phyloP scores from a whole-genome alignment of 305 asterid genomes.

The Stenogyne calaminthoides region DNA sequence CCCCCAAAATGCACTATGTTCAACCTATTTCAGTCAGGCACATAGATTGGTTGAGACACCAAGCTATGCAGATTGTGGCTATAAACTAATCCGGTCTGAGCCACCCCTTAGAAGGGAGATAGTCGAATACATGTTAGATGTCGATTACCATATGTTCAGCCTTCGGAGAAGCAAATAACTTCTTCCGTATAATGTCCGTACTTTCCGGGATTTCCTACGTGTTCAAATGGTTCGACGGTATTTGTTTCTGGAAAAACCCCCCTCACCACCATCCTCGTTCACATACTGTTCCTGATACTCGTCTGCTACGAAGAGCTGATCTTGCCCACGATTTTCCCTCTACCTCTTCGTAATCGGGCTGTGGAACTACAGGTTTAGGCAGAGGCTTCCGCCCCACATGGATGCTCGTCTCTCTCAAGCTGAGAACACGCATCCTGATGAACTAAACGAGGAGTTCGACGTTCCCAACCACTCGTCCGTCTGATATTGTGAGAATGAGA shows the following conservation, averaged over 20 bases:
- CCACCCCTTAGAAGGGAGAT: constrained; percentile 86
- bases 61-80: constrained; percentile 83
- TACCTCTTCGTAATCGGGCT: constrained; percentile 85
- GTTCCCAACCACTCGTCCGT: constrained; percentile 70
- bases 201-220: constrained; percentile 64
- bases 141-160: constrained; percentile 84
- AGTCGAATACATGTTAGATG: constrained; percentile 94
- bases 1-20: constrained; percentile 90
- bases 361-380: constrained; percentile 82
- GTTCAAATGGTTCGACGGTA: constrained; percentile 65
- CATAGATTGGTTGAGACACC: constrained; percentile 91
- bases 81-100: constrained; percentile 69
- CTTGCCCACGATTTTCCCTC: constrained; percentile 83
- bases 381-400: constrained; percentile 85
- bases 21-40: constrained; percentile 83
- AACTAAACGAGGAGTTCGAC: constrained; percentile 93
- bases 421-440: constrained; percentile 74
- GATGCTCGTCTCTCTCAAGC: constrained; percentile 89
- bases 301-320: constrained; percentile 87
- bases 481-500: constrained; percentile 74
- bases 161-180: constrained; percentile 89
- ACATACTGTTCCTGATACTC: constrained; percentile 73
- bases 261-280: constrained; percentile 78
- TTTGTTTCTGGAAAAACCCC: constrained; percentile 89
- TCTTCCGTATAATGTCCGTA: constrained; percentile 75